Evolutionary conservation across 2,329 filamentous ascomycete species (phyloP), one percentile per base, ranked within the genome.

Genomic region (Neofusicoccum umdonicola): DNA sequence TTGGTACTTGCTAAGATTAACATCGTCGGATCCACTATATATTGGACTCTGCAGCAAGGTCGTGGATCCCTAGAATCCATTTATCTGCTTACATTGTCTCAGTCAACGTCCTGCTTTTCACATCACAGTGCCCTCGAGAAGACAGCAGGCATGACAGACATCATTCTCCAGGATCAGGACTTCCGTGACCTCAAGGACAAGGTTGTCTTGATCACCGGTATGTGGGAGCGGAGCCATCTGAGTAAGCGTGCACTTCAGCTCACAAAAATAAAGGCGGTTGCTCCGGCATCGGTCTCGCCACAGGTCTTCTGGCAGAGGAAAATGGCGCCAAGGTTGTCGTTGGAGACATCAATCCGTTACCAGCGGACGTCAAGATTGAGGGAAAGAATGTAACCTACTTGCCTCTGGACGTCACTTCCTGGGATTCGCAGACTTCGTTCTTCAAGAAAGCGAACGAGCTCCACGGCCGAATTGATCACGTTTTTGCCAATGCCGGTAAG

Each of bases 251-350:
- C 6, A 34, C 5, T 37, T 12, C 27, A 34, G 22, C 8, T 19
- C 4, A 5, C 17, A 13, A 35, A 11, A 37, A 22, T 22, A 1
- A 35, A 82, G 85, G 86, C 57, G 84, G 84, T 63, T 84, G 83
- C 0, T 86, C 85, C 2, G 87, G 87, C 17, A 88, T 88, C 62
- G 86, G 86, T 35, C 79, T 87, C 13, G 83, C 83, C 62, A 87
- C 86, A 1, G 79, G 82, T 6, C 72, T 81, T 9, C 76, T 84
- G 2, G 80, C 87, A 15, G 76, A 87, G 8, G 75, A 79, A 0
- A 72, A 82, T 0, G 85, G 85, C 22, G 86, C 85, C 22, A 80
- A 77, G 17, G 85, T 88, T n/a, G 79, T 87, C 64, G 82, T 80
- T 17, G 83, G 78, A 44, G 87, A 89, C 69, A 66, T 87, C 50